Conservation (phyloP, 441 rosid genomes). For the Euphorbia corollata region DNA sequence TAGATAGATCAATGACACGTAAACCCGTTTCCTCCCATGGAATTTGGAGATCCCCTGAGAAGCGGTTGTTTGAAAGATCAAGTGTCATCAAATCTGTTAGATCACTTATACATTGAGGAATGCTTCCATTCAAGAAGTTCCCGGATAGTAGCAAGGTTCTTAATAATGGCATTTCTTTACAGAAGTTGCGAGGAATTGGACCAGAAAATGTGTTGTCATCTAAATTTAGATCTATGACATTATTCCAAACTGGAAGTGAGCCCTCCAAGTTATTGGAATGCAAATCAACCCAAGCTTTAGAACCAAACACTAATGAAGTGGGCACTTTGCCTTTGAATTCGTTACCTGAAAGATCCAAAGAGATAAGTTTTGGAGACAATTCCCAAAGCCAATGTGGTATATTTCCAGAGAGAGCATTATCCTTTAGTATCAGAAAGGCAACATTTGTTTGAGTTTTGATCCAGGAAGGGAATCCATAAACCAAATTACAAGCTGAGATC, state of each 20-base stretch:
- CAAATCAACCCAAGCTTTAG: conserved; percentile 7
- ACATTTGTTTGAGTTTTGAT: conserved; percentile 2
- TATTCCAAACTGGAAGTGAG: conserved; percentile 11
- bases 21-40: not conserved
- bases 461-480: conserved; percentile 12
- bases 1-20: conserved; percentile 29
- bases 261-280: conserved; percentile 23
- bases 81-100: conserved; percentile 3
- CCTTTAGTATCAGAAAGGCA: not conserved
- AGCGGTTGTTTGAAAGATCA: conserved; percentile 18
- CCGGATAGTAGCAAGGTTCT: not conserved
- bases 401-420: conserved; percentile 6
- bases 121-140: conserved; percentile 12
- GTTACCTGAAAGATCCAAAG: conserved; percentile 19
- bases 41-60: conserved; percentile 12
- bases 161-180: not conserved
- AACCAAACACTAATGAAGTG: not conserved
- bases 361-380: not conserved
- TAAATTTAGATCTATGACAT: conserved; percentile 4
- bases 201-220: conserved; percentile 16
- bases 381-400: conserved; percentile 22
- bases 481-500: not conserved
- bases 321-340: conserved; percentile 4
- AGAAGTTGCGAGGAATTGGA: not conserved
- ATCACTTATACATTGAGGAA: conserved; percentile 12